Evolutionary conservation across 176 grass and related monocot genomes (phyloP), one percentile per base, ranked within the genome.

Genomic region (Aegilops speltoides): DNA sequence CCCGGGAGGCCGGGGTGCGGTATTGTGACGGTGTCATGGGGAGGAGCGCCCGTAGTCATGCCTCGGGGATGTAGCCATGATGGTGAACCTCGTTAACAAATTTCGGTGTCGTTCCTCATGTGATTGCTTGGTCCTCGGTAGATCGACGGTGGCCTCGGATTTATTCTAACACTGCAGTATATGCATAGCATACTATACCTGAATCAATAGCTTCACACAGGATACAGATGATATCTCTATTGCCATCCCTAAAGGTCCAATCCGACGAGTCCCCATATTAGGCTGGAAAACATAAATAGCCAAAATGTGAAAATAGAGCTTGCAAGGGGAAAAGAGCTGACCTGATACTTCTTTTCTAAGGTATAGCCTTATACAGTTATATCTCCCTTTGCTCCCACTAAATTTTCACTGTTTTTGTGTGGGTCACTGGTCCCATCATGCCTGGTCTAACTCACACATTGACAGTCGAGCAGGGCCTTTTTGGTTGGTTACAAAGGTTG

Each of bases 121-220:
- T 32, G 31, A 32, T 32, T 32, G 31, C 31, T 32, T 32, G 31
- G 31, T 32, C 31, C 31, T 32, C 31, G 31, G 31, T 32, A 32
- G 31, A 32, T 32, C 31, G 31, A 32, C 31, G 3, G 31, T 3
- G 31, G 31, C 31, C 31, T 32, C 31, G 31, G 31, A 32, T 32
- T 32, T 32, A 32, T 32, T 32, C 31, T 32, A 32, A 32, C 31
- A 32, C 28, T 28, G 15, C 60, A 25, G 24, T 75, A 80, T 3
- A 37, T 66, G 48, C 20, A 29, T 25, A 69, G n/a, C 15, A 65
- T 31, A 63, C 14, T 11, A 8, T 86, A 80, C 85, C 77, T 86
- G 67, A 80, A 86, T 28, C 67, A 86, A 80, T 45, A 86, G 41
- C 41, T 43, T 43, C 41, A 43, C 41, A 43, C 41, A 43, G 41